Percentiles rank a stretch among this genome's conserved stretches.
Conservation (phyloP, 2,329 filamentous ascomycete species). For the Scolecobasidium constrictum region DNA sequence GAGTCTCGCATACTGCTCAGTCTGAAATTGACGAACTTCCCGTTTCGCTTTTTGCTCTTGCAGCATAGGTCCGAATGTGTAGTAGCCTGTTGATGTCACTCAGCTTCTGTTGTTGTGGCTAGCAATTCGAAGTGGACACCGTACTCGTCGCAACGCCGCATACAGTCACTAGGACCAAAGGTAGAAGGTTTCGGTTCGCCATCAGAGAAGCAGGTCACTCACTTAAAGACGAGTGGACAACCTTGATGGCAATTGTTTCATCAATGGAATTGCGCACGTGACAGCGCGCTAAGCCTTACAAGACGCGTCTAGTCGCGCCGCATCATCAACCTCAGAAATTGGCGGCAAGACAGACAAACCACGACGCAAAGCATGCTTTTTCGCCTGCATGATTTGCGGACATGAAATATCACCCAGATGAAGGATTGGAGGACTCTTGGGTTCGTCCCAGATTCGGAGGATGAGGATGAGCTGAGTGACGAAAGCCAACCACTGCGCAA, state of each 20-base stretch:
- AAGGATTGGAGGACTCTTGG: conserved; percentile 38
- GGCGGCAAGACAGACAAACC: background rate
- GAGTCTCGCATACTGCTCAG: background rate
- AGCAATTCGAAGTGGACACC: background rate
- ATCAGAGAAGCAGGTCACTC: background rate
- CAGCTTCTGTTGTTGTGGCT: background rate
- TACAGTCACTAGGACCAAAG: background rate
- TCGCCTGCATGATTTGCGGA: background rate
- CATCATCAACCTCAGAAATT: background rate
- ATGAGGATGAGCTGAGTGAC: conserved; percentile 20
- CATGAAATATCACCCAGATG: conserved; percentile 27
- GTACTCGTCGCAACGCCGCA: background rate
- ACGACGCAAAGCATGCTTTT: background rate
- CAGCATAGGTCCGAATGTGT: conserved; percentile 5
- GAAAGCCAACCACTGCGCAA: conserved; percentile 13
- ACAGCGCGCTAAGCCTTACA: too few species aligned
- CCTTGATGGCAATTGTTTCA: too few species aligned
- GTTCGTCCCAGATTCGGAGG: conserved; percentile 41
- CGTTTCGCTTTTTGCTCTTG: background rate
- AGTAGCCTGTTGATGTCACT: background rate
- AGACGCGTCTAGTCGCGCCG: too few species aligned
- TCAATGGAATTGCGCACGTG: background rate
- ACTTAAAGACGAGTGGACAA: background rate
- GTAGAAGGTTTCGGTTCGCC: background rate
- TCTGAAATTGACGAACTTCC: background rate